Evolutionary conservation across 148 eudicot species (phyloP), one percentile per base, ranked within the genome.

Genomic region (Fallopia convolvulus): DNA sequence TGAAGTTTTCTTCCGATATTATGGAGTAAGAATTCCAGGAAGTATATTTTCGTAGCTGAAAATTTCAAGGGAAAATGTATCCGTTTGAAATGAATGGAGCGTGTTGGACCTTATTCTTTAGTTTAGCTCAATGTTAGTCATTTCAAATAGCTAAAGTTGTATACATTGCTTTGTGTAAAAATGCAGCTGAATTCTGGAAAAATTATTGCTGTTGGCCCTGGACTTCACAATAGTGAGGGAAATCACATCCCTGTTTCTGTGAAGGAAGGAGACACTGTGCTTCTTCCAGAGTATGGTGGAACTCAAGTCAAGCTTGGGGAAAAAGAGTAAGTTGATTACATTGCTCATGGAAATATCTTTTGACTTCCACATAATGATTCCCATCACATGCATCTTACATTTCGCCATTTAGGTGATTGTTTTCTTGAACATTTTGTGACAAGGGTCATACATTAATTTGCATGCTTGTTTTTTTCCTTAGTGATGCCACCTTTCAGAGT

Each of bases 151-250:
- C 32, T 26, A 30, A 63, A 63, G 39, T 11, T 26, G 47, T 44
- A 44, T 10, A 30, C 0, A 12, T 32, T 26, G 30, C 23, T 26
- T 30, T 63, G 70, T 30, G 70, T 26, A 26, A 63, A 63, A 75
- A 65, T 85, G 32, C 80, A 92, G 97, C 82, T 92, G 40, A 90
- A 92, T 79, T 92, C 97, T 39, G 97, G 89, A 15, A 92, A 86
- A 85, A 93, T 92, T 63, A 77, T 92, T 77, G 91, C 95, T 6
- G 90, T 89, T 56, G 95, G 97, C n/a, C 97, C 97, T 2, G 97
- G 97, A 7, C 75, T 77, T 21, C 88, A 77, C 5, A 85, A 82
- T 47, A 85, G 81, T 32, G 20, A 80, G 5, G 97, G 97, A 48
- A 84, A 89, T 65, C 63, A 55, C 30, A 78, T 92, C 18, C 97